Base-by-base conservation (phyloP, 352 stramenopile species). In the Pythium pyrilobum region DNA sequence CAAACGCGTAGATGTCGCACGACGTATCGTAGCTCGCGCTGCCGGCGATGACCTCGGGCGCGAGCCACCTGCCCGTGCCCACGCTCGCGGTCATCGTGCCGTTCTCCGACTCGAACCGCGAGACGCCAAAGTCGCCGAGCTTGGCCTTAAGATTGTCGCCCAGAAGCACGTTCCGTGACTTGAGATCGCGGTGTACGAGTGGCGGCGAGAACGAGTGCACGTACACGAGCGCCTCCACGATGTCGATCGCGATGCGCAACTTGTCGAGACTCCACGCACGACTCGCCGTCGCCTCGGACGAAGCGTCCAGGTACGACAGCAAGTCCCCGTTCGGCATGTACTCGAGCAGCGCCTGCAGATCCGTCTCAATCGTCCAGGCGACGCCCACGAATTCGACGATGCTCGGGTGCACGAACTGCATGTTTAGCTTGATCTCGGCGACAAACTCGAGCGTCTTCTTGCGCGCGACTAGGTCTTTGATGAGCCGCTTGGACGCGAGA, bases 341-440 rank as follows among this genome's bases (percentile, higher is more conserved):
- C 59, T 88, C 77, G 44, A 90, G 77, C 4, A 90, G 42, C 13
- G 66, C 72, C 44, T 86, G 73, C 8, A 90, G 33, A 27, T 89
- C 71, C 3, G 53, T 70, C 50, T 84, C 64, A 21, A 75, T 64
- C 0, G 62, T 85, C 81, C 78, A 92, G 2, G 79, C 83, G 5
- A 76, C 77, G 1, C 82, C 82, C 0, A 91, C 52, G 10, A 95
- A 64, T 36, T 69, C 59, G 4, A 93, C 67, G 50, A 95, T 75
- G 28, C 69, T 76, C 8, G 77, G 66, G 33, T 92, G 82, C 11
- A 81, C 67, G 3, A 92, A 61, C 23, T 59, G 54, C 2, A 73
- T 59, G 5, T 86, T 67, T 42, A 93, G 69, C 47, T 87, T 89
- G 64, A 92, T 87, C 56, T 94, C 82, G 8, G 58, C 64, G 11